Base-by-base conservation (phyloP, 2,329 filamentous ascomycete species). In the Hypoxylon sp. region DNA sequence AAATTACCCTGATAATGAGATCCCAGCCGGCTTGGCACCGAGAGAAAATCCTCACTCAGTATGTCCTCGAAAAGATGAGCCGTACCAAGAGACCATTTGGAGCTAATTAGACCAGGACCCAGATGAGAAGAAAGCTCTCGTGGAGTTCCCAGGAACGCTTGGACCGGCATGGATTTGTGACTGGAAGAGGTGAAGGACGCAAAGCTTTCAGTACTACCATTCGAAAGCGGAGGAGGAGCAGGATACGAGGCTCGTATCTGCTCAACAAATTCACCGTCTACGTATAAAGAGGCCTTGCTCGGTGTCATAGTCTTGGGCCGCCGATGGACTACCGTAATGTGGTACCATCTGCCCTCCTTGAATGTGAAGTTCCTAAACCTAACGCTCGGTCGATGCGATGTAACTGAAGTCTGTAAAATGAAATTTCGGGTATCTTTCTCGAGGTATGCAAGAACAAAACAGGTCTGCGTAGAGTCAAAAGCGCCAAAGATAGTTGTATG, bases 401-500 rank as follows among this genome's bases (percentile, higher is more conserved):
- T 92, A 64, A 98, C 91, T 17, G 95, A 97, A 6, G 96, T 98
- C 79, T 99, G 95, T 5, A 99, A 82, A 69, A 99, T 99, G 69
- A 99, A 91, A 78, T 97, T 95, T 64, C 87, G 91, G 1, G 93
- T 97, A 75, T 97, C 94, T 74, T 91, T 93, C 76, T 99, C 96
- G 39, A 99, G 84, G 74, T 99, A 99, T 63, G 93, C 89, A 70
- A 99, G 87, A 34, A 99, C 80, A 73, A 99, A 99, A 77, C 95
- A 99, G 4, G 92, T 93, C 76, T 98, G 94, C 4, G 88, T 93
- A 3, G 90, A 84, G 78, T 99, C 95, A 77, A 96, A 98, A 7
- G 95, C 92, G 24, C 95, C 95, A 76, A 99, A 99, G 13, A 99
- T 85, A 0, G 95, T 99, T 0, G 95, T 99, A 76, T 99, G 95